Percentiles rank a stretch among this genome's conserved stretches.
Conservation (phyloP, 345 rosid species). For the Geranium brycei region DNA sequence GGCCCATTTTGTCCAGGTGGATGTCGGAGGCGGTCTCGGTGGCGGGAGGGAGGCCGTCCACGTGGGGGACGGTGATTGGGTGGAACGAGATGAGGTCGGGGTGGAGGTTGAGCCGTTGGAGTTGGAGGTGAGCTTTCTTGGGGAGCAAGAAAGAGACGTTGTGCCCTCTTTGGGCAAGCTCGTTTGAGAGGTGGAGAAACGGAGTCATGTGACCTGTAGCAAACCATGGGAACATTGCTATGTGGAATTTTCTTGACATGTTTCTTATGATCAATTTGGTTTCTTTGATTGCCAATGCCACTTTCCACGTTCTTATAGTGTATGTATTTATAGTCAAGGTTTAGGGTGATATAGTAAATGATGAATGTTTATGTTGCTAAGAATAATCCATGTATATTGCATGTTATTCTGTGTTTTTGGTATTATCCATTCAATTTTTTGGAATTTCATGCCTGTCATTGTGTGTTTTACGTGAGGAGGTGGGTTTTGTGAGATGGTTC, state of each 20-base stretch:
- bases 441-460: too few species aligned
- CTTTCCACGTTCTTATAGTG: too few species aligned
- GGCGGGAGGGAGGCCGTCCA: conserved; percentile 55
- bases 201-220: conserved; percentile 57
- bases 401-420: too few species aligned
- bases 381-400: too few species aligned
- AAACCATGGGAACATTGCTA: conserved; percentile 50
- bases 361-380: too few species aligned
- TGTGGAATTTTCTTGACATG: conserved; percentile 13
- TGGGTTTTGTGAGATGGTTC: too few species aligned
- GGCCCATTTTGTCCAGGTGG: conserved; percentile 23
- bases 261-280: too few species aligned
- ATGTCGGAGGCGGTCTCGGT: conserved; percentile 64
- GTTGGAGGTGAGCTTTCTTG: conserved; percentile 21
- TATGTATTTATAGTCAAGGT: too few species aligned
- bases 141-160: conserved; percentile 36
- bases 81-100: conserved; percentile 31
- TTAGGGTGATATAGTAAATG: too few species aligned
- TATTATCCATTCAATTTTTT: too few species aligned
- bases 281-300: too few species aligned
- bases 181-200: conserved; percentile 42
- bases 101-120: conserved; percentile 22
- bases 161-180: conserved; percentile 38
- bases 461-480: too few species aligned
- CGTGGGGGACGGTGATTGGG: conserved; percentile 28